Base-by-base conservation (phyloP, 139 green algal genomes). In the Raphidocelis subcapitata region DNA sequence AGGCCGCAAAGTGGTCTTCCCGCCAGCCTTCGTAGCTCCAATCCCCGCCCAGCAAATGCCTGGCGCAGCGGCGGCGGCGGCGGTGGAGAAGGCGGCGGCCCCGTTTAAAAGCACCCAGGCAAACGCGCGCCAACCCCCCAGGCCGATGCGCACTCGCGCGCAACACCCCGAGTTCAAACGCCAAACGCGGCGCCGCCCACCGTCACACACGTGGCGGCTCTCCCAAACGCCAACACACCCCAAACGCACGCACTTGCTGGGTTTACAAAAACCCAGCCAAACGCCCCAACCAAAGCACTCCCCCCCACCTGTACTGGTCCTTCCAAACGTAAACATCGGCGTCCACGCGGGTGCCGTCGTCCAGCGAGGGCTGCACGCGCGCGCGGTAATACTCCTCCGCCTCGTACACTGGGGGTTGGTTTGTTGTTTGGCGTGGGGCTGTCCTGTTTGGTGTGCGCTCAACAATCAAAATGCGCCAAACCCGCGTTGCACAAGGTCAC, bases 321-420 rank as follows among this genome's bases (percentile, higher is more conserved):
- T 79, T 81, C 86, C 88, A 94, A 0, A 92, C 37, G 80, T 94
- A 94, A 1, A 93, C 75, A 33, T 81, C 71, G 20, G 89, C 82
- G 14, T 67, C 32, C 0, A 83, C 2, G 0, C 2, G 72, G 20
- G 59, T 77, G 37, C 82, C 87, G 52, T 85, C 79, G 52, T 60
- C 29, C 5, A 71, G 15, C 26, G 49, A 29, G 26, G 74, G 56
- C 31, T 52, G 8, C n/a, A 69, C 74, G 32, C 46, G 44, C 1
- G 62, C 33, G 23, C 88, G 81, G 63, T 84, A 87, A 63, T 95
- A 95, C 49, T 95, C 90, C 5, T 91, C 84, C 3, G 74, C 77
- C 47, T 95, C 90, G 67, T 92, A 95, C 31, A 87, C 87, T 83
- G 80, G 41, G 8, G 12, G 41, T 49, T 8, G 41, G 12, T 20